Evolutionary conservation across 1,284 basidiomycete species (phyloP).

Genomic region (Tremellales sp.): DNA sequence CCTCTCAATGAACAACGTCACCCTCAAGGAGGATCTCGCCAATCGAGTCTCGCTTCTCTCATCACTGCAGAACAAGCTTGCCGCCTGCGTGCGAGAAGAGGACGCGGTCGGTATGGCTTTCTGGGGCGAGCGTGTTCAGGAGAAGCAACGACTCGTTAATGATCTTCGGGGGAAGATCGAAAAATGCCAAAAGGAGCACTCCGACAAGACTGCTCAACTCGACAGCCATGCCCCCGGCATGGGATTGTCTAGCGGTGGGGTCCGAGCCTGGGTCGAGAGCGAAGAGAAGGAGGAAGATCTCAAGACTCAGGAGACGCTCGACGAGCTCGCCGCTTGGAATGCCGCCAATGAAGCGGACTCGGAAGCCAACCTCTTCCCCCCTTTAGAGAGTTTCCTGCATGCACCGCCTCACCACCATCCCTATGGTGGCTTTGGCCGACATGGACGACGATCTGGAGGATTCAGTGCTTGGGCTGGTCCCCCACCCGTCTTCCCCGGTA

Average conservation of each 20-base stretch:
- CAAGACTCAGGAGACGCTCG: constrained; percentile 25
- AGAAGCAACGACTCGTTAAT: constrained; percentile 33
- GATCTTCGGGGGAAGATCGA: constrained; percentile 24
- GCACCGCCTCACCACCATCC: constrained; percentile 7
- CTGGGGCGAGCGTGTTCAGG: constrained; percentile 36
- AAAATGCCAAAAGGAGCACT: constrained; percentile 16
- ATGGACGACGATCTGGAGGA: constrained; percentile 1
- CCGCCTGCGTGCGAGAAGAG: constrained; percentile 17
- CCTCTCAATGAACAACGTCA: constrained; percentile 24
- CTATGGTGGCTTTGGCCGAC: constrained; percentile 6
- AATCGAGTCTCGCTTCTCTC: constrained; percentile 31
- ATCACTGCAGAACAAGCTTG: constrained; percentile 36
- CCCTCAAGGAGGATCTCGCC: constrained; percentile 29
- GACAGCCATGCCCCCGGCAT: constrained; percentile 10
- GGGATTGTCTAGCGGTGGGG: constrained; percentile 6
- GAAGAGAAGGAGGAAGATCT: constrained; percentile 25
- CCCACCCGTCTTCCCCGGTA: constrained; percentile 5
- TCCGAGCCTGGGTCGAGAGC: constrained; percentile 27
- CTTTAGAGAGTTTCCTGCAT: constrained; percentile 35
- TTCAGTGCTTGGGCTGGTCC: background rate
- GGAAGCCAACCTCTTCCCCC: constrained; percentile 30
- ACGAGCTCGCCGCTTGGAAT: constrained; percentile 40
- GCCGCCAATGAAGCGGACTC: constrained; percentile 21
- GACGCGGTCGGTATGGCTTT: constrained; percentile 33
- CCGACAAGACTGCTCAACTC: constrained; percentile 26